Base-by-base conservation (phyloP, 352 stramenopile genomes). In the Phytophthora cactorum region DNA sequence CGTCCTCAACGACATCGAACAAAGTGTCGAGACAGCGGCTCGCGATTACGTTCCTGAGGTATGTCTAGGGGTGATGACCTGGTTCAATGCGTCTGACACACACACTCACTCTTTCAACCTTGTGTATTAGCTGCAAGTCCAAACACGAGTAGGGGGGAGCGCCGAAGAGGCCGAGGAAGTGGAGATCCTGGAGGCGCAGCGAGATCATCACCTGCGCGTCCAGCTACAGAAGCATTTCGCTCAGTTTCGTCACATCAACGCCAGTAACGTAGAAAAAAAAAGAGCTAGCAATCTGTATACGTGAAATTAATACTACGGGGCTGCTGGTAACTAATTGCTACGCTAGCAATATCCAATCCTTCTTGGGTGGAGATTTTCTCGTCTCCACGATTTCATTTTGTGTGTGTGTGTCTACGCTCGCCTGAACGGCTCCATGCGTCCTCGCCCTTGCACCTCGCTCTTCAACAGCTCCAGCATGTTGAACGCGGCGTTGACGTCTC, bases 191-290 rank as follows among this genome's bases (percentile, higher is more conserved):
- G 55, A 81, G 34, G 67, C 68, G 15, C 59, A 77, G 22, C 66
- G 51, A 2, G 78, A 90, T 36, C 70, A 82, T 2, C 63, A 65
- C 12, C 55, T 91, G 32, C 78, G 69, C 1, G 28, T 69, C 22
- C 64, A 79, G 36, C 72, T 93, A 6, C 75, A 91, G 56, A 74
- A 65, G n/a, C 85, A 93, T 43, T 93, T 92, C 52, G 59, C 67
- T n/a, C 67, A 68, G 27, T 90, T 87, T 51, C 77, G 78, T 2
- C 29, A 57, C n/a, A 29, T 52, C 52, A 14, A n/a, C 17, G 22
- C 11, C 34, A 11, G 12, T 8, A 45, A 9, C 59, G 11, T 55
- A 77, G 14, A 36, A 7, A 28, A 12, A 27, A 36, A 7, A 28
- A 27, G 3, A 60, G 50, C 45, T 57, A 61, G 44, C 28, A 57